phyloP scores from a whole-genome alignment of 225 moss, liverwort and hornwort species.

The Bryum argenteum region DNA sequence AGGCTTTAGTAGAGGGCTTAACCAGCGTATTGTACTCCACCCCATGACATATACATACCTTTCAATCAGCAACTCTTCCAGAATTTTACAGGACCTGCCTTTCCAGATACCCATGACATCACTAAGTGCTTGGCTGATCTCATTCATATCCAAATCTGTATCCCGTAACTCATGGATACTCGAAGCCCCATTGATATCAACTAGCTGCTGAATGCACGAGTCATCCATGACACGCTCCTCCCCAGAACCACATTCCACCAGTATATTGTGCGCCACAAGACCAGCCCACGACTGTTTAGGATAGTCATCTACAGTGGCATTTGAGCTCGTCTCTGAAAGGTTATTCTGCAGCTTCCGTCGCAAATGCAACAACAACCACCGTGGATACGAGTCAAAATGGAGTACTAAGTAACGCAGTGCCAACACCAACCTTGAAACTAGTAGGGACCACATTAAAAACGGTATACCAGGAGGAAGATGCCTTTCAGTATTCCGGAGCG shows the following conservation, averaged over 20 bases:
- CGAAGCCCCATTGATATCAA: slow-evolving; percentile 75
- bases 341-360: slow-evolving; percentile 62
- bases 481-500: slow-evolving; percentile 72
- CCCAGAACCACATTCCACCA: slow-evolving; percentile 63
- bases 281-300: slow-evolving; percentile 85
- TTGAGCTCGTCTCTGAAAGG: slow-evolving; percentile 54
- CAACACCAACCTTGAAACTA: slow-evolving; percentile 92
- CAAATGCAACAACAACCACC: slow-evolving; percentile 93
- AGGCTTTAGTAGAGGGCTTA: slow-evolving; percentile 65
- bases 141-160: slow-evolving; percentile 66
- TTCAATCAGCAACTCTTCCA: slow-evolving; percentile 90
- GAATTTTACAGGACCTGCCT: slow-evolving; percentile 75
- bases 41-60: slow-evolving; percentile 88
- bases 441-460: slow-evolving; percentile 84
- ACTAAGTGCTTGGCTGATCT: slow-evolving; percentile 68
- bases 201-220: slow-evolving; percentile 82
- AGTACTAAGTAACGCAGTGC: slow-evolving; percentile 81
- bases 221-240: slow-evolving; percentile 77
- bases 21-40: slow-evolving; percentile 84
- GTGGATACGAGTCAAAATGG: slow-evolving; percentile 84
- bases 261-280: slow-evolving; percentile 66
- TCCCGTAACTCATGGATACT: slow-evolving; percentile 57
- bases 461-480: slow-evolving; percentile 65
- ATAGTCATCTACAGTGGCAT: slow-evolving; percentile 59
- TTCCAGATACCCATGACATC: slow-evolving; percentile 86